Conservation (phyloP, 1,284 basidiomycete genomes). For the Ganoderma multipileum region DNA sequence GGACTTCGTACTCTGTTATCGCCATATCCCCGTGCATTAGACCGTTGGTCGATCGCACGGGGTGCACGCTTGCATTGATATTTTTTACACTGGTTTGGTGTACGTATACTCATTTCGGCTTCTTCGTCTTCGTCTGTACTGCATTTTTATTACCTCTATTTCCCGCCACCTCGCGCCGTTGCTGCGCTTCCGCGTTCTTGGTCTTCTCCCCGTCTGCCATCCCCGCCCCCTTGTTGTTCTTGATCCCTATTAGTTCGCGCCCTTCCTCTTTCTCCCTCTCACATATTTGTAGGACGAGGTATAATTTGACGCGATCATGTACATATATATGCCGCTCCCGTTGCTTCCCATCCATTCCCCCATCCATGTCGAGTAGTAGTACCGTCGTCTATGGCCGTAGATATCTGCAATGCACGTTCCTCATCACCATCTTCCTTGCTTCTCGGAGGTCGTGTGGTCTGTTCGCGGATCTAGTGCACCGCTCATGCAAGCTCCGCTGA, state of each 20-base stretch:
- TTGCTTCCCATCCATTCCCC: slow-evolving; percentile 11
- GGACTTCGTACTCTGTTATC: slow-evolving; percentile 19
- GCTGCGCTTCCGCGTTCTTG: slow-evolving; percentile 5
- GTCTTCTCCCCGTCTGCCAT: slow-evolving; percentile 10
- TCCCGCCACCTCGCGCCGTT: slow-evolving; percentile 1
- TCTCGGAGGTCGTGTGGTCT: not conserved
- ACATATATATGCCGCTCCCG: slow-evolving; percentile 23
- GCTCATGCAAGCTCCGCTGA: not conserved
- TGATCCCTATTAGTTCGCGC: slow-evolving; percentile 3
- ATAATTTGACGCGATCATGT: slow-evolving; percentile 31
- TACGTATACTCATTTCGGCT: slow-evolving; percentile 3
- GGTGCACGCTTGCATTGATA: slow-evolving; percentile 8
- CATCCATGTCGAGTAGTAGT: slow-evolving; percentile 18
- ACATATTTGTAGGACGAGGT: slow-evolving; percentile 29
- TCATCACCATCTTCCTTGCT: slow-evolving; percentile 2
- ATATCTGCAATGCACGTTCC: slow-evolving; percentile 14
- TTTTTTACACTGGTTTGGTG: slow-evolving; percentile 4
- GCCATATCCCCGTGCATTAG: not conserved
- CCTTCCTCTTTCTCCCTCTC: not conserved
- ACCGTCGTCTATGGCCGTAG: slow-evolving; percentile 10
- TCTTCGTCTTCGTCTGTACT: slow-evolving; percentile 26
- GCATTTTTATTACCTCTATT: slow-evolving; percentile 31
- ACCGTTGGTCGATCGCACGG: slow-evolving; percentile 7
- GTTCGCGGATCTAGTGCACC: not conserved
- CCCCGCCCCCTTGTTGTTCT: slow-evolving; percentile 1